Evolutionary conservation across 805 yeast species (phyloP).

Genomic region (Suhomyces emberorum): DNA sequence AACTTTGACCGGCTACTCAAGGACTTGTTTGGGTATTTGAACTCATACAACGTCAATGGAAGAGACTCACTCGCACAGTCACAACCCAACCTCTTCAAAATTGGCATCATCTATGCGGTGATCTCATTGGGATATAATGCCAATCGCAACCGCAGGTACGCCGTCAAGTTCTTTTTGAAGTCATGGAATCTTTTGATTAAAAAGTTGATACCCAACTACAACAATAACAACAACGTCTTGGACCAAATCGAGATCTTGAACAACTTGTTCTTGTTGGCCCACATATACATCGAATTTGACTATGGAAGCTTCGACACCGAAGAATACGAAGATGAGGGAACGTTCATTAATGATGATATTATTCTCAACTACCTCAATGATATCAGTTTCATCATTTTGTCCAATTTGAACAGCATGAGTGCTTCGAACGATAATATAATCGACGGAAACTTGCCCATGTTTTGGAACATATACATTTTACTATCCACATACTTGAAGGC

Average conservation of each 20-base stretch:
- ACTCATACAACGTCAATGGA: conserved; percentile 13
- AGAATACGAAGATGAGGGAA: conserved; percentile 9
- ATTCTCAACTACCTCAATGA: conserved; percentile 50
- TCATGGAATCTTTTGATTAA: conserved; percentile 44
- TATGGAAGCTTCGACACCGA: conserved; percentile 17
- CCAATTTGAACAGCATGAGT: conserved; percentile 25
- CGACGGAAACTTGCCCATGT: conserved; percentile 28
- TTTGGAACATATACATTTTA: conserved; percentile 49
- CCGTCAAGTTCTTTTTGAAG: conserved; percentile 38
- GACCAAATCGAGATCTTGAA: conserved; percentile 41
- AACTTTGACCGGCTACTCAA: conserved; percentile 19
- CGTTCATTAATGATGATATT: conserved; percentile 40
- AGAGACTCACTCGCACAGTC: conserved; percentile 1
- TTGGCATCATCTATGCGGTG: conserved; percentile 41
- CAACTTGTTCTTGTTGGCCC: conserved; percentile 43
- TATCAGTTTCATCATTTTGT: conserved; percentile 40
- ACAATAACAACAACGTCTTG: conserved; percentile 22
- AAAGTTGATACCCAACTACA: conserved; percentile 32
- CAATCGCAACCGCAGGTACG: conserved; percentile 25
- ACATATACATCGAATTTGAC: conserved; percentile 40
- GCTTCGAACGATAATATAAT: conserved; percentile 26
- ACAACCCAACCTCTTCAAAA: conserved; percentile 31
- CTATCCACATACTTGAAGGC: conserved; percentile 40
- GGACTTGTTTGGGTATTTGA: conserved; percentile 22
- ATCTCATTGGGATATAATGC: conserved; percentile 42